These are phyloP conservation scores for Trypanosoma mega DNA, from an alignment of 208 protist species.

Conservation along the genomic window DNA sequence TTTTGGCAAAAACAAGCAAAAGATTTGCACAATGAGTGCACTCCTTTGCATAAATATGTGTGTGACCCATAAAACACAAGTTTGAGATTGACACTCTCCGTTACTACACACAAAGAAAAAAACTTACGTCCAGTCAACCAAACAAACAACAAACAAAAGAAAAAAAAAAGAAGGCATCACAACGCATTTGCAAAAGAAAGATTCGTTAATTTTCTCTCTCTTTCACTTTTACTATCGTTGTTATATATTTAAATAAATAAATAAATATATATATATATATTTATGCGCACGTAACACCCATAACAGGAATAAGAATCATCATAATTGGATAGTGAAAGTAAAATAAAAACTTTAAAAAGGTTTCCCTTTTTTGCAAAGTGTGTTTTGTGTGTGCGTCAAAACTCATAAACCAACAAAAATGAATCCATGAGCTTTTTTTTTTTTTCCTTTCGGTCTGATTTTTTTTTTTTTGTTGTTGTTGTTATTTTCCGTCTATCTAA, in stretches of 20 bases:
- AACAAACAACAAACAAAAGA: neutral
- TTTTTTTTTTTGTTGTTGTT: neutral
- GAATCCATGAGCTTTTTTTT: too few relatives aligned
- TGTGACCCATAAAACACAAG: too few relatives aligned
- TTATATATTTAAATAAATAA: conserved; percentile 9
- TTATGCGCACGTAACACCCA: neutral
- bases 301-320: neutral
- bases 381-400: neutral
- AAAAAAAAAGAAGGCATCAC: neutral
- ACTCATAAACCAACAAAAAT: too few relatives aligned
- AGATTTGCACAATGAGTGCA: too few relatives aligned
- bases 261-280: conserved; percentile 6
- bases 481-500: neutral
- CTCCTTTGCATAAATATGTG: too few relatives aligned
- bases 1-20: too few relatives aligned
- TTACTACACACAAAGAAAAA: too few relatives aligned
- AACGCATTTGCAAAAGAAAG: too few relatives aligned
- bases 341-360: conserved; percentile 8
- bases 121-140: neutral
- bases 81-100: too few relatives aligned
- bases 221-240: conserved; percentile 1
- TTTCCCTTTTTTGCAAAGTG: neutral
- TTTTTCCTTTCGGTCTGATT: conserved; percentile 7
- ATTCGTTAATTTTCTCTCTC: neutral
- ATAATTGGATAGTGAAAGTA: conserved; percentile 24